Evolutionary conservation across 208 protist genomes (phyloP), one percentile per base, ranked within the genome.

Genomic region (Leishmania turanica): DNA sequence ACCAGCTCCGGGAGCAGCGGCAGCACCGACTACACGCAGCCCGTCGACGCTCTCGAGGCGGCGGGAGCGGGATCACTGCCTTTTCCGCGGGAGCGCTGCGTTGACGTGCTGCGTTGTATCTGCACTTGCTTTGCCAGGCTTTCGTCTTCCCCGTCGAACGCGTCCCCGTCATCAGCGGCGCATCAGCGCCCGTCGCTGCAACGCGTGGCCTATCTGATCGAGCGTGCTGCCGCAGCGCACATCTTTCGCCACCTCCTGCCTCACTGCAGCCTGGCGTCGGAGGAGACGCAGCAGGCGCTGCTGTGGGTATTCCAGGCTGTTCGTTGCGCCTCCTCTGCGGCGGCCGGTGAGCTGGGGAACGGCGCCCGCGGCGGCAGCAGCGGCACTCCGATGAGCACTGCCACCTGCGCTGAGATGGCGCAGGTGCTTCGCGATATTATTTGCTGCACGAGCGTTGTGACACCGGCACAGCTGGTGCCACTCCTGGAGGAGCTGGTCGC

Each of bases 351-450:
- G 3, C 19, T 37, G 19, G 9, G 60, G 3, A 68, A 15, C 31
- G 4, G 31, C 13, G 19, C 24, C 15, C 42, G 13, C 47, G 34
- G 60, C 17, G n/a, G 76, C 49, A 45, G 42, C 58, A 49, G 13
- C 42, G 40, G 31, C 49, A 40, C 60, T 2, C 13, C 40, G 37
- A 37, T 86, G n/a, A 90, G 82, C 4, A 66, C 79, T n/a, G 82
- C 84, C 31, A 87, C 81, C 65, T 84, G 84, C 49, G 74, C 58
- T 4, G 90, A 93, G 87, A 93, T 93, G 90, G 92, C 83, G 49
- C 79, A 83, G 64, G 51, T 95, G 78, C 82, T 95, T 19, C 24
- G 54, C 24, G 92, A 95, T 68, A 78, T 95, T 64, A 81, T 95
- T 9, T 71, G 31, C 37, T 76, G 82, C 31, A 95, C 89, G 3